These are phyloP conservation scores for Rostrohypoxylon terebratum DNA, from an alignment of 495 filamentous ascomycete species.

Conservation along the genomic window DNA sequence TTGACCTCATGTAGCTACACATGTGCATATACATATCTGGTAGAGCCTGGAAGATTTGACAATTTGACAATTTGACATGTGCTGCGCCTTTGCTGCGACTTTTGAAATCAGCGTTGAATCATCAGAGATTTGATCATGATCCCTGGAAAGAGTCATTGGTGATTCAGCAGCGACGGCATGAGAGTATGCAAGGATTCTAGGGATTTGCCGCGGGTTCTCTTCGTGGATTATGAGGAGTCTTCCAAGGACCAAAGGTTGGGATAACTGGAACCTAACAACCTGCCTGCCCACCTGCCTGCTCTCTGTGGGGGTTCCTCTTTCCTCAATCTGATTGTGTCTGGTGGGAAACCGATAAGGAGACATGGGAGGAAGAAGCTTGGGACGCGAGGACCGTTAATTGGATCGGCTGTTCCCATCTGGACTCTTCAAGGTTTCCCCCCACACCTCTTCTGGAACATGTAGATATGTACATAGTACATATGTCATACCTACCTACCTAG, in stretches of 20 bases:
- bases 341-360: conserved; percentile 35
- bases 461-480: background rate
- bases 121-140: conserved; percentile 37
- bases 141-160: conserved; percentile 28
- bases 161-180: conserved; percentile 23
- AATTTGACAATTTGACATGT: conserved; percentile 45
- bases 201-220: conserved; percentile 23
- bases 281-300: too few relatives aligned
- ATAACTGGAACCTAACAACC: too few relatives aligned
- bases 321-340: background rate
- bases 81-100: conserved; percentile 35
- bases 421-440: conserved; percentile 21
- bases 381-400: conserved; percentile 18
- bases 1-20: too few relatives aligned
- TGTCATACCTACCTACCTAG: too few relatives aligned
- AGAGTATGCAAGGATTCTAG: conserved; percentile 1
- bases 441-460: conserved; percentile 17
- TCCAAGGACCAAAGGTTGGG: conserved; percentile 13
- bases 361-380: conserved; percentile 13
- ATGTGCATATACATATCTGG: background rate
- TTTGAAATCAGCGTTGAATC: conserved; percentile 33
- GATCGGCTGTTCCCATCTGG: conserved; percentile 39
- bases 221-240: background rate
- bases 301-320: conserved; percentile 19
- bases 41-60: conserved; percentile 25